Base-by-base conservation (phyloP, 805 yeast genomes). In the Yamadazyma sp. region DNA sequence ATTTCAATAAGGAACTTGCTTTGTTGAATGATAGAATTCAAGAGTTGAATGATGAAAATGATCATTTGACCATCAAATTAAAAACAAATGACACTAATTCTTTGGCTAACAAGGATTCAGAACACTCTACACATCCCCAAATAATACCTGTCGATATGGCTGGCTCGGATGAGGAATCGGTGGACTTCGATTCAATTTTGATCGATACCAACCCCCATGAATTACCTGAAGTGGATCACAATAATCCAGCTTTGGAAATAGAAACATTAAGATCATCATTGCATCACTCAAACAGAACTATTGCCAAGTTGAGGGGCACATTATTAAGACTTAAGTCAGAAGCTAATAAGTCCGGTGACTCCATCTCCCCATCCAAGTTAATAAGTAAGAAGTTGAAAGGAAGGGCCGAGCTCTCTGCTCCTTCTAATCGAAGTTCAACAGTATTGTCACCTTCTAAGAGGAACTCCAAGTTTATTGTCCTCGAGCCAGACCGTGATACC, bases 11-110 rank as follows among this genome's bases (percentile, higher is more conserved):
- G 20, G 80, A 80, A 40, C 48, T 78, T 6, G 59, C 59, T 19
- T 78, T 71, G 12, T 60, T 81, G 40, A 77, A 71, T 47, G 56
- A 55, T 3, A 71, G 76, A 32, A 75, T 82, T 32, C 71, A 70
- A 21, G 81, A 76, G 32, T 60, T 84, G 43, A 84, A 83, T 53
- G 83, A 81, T 49, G 89, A 82, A 52, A 83, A 83, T 57, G 84
- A 80, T 46, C 65, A 67, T 15, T 62, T 82, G 38, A 77, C 72
- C 50, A 55, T 63, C 44, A 64, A 71, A 35, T 35, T 64, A 13
- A 25, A 33, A 7, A 9, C 22, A 6, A 10, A 8, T 9, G 15
- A 28, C 4, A 16, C 4, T 6, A 25, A 3, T 16, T 11, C 24
- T 13, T 24, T 13, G 10, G 3, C 5, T n/a, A 11, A 30, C 12